Evolutionary conservation across 2,329 filamentous ascomycete species (phyloP), one percentile per base, ranked within the genome.

Genomic region (Neonectria ditissima): DNA sequence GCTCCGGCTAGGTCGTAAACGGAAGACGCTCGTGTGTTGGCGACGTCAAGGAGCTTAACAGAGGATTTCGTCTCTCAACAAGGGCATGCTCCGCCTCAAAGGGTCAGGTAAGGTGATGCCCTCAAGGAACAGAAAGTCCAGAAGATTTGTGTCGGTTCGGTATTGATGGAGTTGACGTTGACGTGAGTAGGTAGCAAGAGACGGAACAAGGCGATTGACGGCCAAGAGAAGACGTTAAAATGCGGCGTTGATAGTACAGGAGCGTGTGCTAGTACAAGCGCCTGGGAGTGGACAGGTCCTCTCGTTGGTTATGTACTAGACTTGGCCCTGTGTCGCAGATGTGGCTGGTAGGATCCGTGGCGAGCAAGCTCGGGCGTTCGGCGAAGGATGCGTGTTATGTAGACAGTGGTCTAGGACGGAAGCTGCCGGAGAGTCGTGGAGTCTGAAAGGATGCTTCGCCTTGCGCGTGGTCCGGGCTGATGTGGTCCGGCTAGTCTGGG

Each of bases 361-460:
- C 37, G 9, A 20, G 37, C n/a, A 20, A 11, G 37, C n/a, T 41
- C 16, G 37, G 37, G 37, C n/a, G 37, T 41, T 41, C n/a, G 37
- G 37, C 16, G 37, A 18, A 30, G 9, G 22, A 20, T 26, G 28
- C 8, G 37, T 18, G 22, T n/a, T n/a, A 20, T 26, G 41, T 16
- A 56, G n/a, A 16, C 18, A 47, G 26, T 24, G 22, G 34, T 34
- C 18, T 18, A 34, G 39, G 20, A 18, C 11, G 57, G 59, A 62
- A 59, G 66, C 65, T 66, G 64, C 55, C 58, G 67, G 56, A 53
- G 58, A 52, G 58, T 55, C 56, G 66, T 63, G 65, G 60, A 44
- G 51, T 47, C 28, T 54, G 59, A 58, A 62, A 57, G 48, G 34
- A 50, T 62, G 47, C 26, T 62, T 55, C 24, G 55, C 43, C 61